Base-by-base conservation (phyloP, 2,329 filamentous ascomycete genomes). In the Aureobasidium lini region DNA sequence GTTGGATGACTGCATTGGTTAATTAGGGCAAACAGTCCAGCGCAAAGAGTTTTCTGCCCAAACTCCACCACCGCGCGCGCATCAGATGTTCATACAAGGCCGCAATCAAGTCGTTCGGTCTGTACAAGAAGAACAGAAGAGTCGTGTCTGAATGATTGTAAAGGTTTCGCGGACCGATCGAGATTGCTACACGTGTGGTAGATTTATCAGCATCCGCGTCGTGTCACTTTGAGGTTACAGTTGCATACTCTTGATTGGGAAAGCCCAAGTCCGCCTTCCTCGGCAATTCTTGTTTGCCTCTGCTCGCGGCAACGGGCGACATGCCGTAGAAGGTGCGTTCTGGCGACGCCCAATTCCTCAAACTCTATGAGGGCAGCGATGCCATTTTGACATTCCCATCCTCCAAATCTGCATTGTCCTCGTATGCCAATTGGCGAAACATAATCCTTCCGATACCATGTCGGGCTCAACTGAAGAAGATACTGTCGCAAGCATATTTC, bases 1-100 rank as follows among this genome's bases (percentile, higher is more conserved):
- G 37, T 46, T 46, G 42, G 29, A 23, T 11, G 50, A 56, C 40
- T 56, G 52, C 52, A 56, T 56, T 37, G 52, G 23, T 23, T 23
- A 23, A 23, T 23, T 23, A 16, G 31, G 50, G n/a, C 39, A 29
- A 43, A 6, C 13, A 23, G 34, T 37, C 4, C 49, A 6, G 49
- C 13, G 49, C 49, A 52, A 52, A 54, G 29, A 42, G n/a, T 43
- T 54, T 34, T 43, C 37, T 29, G 37, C 39, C n/a, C 50, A 23
- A 23, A 52, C 28, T 13, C 39, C 40, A 18, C 1, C 28, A 6
- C 29, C 15, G 6, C 48, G 13, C 48, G 48, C 16, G 34, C 48
- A 52, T 52, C 28, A 31, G 46, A 18, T 6, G n/a, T 49, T 36
- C 29, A 44, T 44, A 29, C 23, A 28, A 23, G 29, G 42, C 10